Conservation (phyloP, 371 early-diverging fungal species). For the Mortierella sp. region DNA sequence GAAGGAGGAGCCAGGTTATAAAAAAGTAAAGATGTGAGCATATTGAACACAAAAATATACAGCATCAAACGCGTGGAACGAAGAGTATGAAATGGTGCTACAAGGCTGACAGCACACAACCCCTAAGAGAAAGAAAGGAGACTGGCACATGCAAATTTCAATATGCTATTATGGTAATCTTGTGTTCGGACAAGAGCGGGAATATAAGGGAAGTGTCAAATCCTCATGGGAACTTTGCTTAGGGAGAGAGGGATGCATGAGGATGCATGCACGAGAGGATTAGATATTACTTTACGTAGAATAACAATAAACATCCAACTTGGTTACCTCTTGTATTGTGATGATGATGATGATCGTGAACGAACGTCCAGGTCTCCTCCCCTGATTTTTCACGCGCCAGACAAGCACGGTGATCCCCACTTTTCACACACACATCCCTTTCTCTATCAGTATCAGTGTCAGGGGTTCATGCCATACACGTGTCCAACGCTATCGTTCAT, state of each 20-base stretch:
- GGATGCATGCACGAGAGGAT: neutral
- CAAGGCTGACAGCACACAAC: neutral
- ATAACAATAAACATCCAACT: neutral
- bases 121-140: neutral
- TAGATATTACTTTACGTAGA: neutral
- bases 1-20: neutral
- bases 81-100: neutral
- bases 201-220: neutral
- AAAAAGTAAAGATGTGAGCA: neutral
- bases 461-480: neutral
- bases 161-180: too few relatives aligned
- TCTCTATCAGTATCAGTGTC: neutral
- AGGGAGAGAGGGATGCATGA: neutral
- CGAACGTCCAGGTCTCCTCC: neutral
- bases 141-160: slow-evolving; percentile 3
- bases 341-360: neutral
- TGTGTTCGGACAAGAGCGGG: slow-evolving; percentile 1
- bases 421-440: neutral
- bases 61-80: neutral
- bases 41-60: neutral
- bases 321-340: neutral
- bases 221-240: slow-evolving; percentile 12
- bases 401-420: neutral
- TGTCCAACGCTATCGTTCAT: neutral
- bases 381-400: slow-evolving; percentile 1